phyloP scores from a whole-genome alignment of 2,329 filamentous ascomycete species.

The Colletotrichum euphorbiae region DNA sequence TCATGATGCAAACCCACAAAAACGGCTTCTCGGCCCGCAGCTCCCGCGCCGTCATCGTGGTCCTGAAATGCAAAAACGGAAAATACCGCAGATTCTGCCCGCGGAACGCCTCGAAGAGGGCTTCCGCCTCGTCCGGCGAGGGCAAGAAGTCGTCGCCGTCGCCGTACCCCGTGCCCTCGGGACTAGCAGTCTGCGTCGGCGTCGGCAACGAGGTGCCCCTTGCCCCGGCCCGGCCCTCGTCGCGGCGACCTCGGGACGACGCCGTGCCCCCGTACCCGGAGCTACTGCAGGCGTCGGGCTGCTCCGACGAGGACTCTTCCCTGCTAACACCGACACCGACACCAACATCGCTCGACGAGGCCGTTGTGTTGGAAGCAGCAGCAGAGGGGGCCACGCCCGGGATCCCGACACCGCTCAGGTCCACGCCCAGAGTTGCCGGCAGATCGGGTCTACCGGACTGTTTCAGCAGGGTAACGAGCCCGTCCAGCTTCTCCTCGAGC shows the following conservation, averaged over 20 bases:
- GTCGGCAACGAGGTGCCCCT: constrained; percentile 22
- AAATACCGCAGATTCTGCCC: constrained; percentile 45
- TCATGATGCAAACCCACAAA: constrained; percentile 53
- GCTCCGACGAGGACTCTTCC: constrained; percentile 4
- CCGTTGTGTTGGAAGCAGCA: neutral
- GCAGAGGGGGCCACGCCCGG: neutral
- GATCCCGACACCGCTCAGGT: neutral
- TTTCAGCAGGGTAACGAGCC: constrained; percentile 45
- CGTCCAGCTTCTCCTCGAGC: constrained; percentile 47
- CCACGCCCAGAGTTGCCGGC: neutral
- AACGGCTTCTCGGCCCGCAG: constrained; percentile 51
- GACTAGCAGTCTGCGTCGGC: constrained; percentile 29
- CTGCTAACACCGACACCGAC: neutral
- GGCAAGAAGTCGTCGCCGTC: constrained; percentile 25
- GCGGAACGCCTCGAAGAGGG: constrained; percentile 40
- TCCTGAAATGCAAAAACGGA: constrained; percentile 45
- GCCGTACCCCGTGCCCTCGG: constrained; percentile 18
- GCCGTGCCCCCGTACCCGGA: neutral
- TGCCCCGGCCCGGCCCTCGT: neutral
- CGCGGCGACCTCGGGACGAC: neutral
- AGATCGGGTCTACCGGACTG: constrained; percentile 28
- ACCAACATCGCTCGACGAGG: neutral
- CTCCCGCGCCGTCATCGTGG: constrained; percentile 39
- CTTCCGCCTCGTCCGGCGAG: constrained; percentile 34
- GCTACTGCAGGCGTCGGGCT: neutral